Base-by-base conservation (phyloP, 1,284 basidiomycete genomes). In the Pyrrhoderma lamaoense region DNA sequence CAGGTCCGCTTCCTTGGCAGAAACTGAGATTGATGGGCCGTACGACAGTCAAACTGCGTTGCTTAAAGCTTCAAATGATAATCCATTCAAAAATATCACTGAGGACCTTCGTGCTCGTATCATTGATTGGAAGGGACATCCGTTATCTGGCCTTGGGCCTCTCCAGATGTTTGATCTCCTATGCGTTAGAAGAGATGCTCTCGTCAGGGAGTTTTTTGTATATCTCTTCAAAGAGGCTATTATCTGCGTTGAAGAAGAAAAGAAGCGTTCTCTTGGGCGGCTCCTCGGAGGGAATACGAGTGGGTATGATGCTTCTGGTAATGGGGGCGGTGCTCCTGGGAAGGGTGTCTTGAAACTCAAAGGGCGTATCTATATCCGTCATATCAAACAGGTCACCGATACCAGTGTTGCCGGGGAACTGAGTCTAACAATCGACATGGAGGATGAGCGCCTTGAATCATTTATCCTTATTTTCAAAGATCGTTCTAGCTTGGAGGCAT, bases 151-250 rank as follows among this genome's bases (percentile, higher is more conserved):
- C 45, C 80, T 98, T 35, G 95, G 95, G 1, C 76, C 82, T 0
- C 73, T 98, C 39, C 84, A 88, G 58, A 89, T 97, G 75, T 96
- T 93, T 67, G 93, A 97, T 67, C 75, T 92, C 43, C 72, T 98
- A 25, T 82, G 82, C 42, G 92, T 98, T 39, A 79, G 93, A 44
- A 85, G 94, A 52, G 92, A 93, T 60, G 70, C 82, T 8, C 81
- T 93, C 51, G 83, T 93, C 22, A 80, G 91, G 51, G 90, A 95
- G 64, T 94, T 95, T 66, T 90, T 86, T 64, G 90, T 97, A 53
- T 97, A 98, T 68, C 79, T 99, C 38, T 98, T 97, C 79, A 85
- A 87, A 61, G 91, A 97, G 64, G 95, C 95, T 8, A 85, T 99
- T 55, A 92, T 98, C 55, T 99, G 94, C 66, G 90, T 98, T 13